Evolutionary conservation across 1,139 yeast genomes (phyloP), one percentile per base, ranked within the genome.

Genomic region (Suhomyces chickasaworum): DNA sequence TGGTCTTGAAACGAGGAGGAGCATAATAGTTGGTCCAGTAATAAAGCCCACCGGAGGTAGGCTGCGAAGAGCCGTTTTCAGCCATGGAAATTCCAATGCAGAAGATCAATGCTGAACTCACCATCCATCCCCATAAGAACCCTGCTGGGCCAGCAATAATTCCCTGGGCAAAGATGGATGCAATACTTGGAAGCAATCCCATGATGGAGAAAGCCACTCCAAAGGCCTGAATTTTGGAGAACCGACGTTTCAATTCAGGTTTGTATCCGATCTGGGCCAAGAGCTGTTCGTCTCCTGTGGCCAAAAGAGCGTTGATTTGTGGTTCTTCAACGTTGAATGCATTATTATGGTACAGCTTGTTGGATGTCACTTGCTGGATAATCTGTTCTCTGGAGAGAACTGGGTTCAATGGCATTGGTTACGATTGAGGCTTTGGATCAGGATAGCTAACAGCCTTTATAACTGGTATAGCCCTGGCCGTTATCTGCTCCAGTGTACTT

Each of bases 71-170:
- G 1, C 86, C 84, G 47, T 83, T 66, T 54, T 83, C 84, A n/a
- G 87, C 77, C 74, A 84, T 83, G 13, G 85, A 74, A 45, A 77
- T 54, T 7, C 89, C 89, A 49, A 82, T 78, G 47, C 75, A 65
- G 42, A 83, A 63, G 49, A 85, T 78, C 50, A 84, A 83, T 43
- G 73, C 53, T 17, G 79, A 76, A 38, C 84, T 77, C 44, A 77
- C 70, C 45, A 83, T 72, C 88, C 89, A 85, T 43, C 89, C 87
- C 88, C 89, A 85, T 16, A 83, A 76, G 21, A 81, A 71, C 9
- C 84, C 77, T 16, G 77, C 81, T 3, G 82, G 78, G 2, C 84
- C 84, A 25, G 81, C 83, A 33, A 53, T 32, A 8, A 57, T 50
- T 1, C 55, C 60, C 25, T 50, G 53, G 20, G 59, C 56, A 17